A percentile compares a stretch with the other conserved stretches of the same genome.
Conservation (phyloP, 31 red algal genomes). For the Pterothamnion heteromorphum region DNA sequence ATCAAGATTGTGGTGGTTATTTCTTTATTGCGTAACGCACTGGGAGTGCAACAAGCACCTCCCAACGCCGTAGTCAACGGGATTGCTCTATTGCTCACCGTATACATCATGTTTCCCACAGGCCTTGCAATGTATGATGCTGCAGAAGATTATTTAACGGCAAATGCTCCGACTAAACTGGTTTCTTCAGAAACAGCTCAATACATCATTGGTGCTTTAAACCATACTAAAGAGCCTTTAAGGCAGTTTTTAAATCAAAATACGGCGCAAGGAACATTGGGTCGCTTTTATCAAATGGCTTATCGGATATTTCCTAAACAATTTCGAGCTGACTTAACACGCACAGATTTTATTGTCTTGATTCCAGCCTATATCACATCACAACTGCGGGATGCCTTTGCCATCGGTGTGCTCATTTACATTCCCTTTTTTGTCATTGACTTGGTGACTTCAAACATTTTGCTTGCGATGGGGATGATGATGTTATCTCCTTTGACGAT, state of each 20-base stretch:
- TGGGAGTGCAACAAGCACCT: slow-evolving; percentile 32
- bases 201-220: too few relatives aligned
- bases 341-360: neutral
- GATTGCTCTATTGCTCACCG: neutral
- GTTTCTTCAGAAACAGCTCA: too few relatives aligned
- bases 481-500: slow-evolving; percentile 34
- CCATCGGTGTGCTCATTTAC: slow-evolving; percentile 17
- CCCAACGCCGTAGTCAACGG: slow-evolving; percentile 7
- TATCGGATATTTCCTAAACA: neutral
- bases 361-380: slow-evolving; percentile 18
- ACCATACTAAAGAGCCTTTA: too few relatives aligned
- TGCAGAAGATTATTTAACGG: neutral
- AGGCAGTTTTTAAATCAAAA: too few relatives aligned
- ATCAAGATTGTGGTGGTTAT: slow-evolving; percentile 14
- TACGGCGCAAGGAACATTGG: too few relatives aligned
- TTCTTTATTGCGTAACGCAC: slow-evolving; percentile 18
- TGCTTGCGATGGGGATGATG: slow-evolving; percentile 22
- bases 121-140: neutral
- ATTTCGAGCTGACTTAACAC: neutral
- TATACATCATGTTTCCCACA: slow-evolving; percentile 6
- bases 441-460: neutral
- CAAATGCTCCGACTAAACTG: too few relatives aligned
- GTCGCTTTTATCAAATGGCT: too few relatives aligned
- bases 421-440: slow-evolving; percentile 31
- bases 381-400: neutral